phyloP scores from a whole-genome alignment of 805 yeast genomes.

The Starmerella bombicola region DNA sequence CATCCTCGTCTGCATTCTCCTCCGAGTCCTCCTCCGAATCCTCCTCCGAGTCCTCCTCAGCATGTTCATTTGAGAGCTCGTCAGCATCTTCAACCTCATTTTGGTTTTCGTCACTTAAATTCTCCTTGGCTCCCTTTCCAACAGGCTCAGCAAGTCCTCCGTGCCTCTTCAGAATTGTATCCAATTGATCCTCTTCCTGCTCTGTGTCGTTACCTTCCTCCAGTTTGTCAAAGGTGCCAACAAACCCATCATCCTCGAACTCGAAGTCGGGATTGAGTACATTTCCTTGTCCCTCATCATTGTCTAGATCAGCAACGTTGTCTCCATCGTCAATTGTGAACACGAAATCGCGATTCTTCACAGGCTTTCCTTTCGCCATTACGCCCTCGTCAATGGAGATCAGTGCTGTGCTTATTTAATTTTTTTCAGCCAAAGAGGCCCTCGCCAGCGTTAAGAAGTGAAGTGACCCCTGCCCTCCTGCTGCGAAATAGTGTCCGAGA shows the following conservation, averaged over 20 bases:
- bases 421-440: no score
- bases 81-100: slow-evolving; percentile 27
- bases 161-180: slow-evolving; percentile 72
- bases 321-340: slow-evolving; percentile 23
- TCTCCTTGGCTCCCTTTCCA: neutral
- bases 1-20: slow-evolving; percentile 37
- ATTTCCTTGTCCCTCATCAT: slow-evolving; percentile 35
- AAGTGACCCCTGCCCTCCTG: neutral
- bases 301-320: slow-evolving; percentile 20
- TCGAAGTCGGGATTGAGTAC: slow-evolving; percentile 57
- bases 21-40: slow-evolving; percentile 36
- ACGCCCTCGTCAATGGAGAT: no score
- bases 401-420: no score
- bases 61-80: slow-evolving; percentile 24
- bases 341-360: slow-evolving; percentile 16
- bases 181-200: slow-evolving; percentile 64
- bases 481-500: no score
- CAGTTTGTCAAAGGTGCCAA: neutral
- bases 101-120: slow-evolving; percentile 25
- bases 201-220: slow-evolving; percentile 39
- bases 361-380: neutral
- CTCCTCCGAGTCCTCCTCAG: slow-evolving; percentile 33
- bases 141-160: slow-evolving; percentile 45
- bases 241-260: slow-evolving; percentile 51
- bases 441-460: neutral